Base-by-base conservation (phyloP, 495 filamentous ascomycete genomes). In the Astrothelium macrocarpum region DNA sequence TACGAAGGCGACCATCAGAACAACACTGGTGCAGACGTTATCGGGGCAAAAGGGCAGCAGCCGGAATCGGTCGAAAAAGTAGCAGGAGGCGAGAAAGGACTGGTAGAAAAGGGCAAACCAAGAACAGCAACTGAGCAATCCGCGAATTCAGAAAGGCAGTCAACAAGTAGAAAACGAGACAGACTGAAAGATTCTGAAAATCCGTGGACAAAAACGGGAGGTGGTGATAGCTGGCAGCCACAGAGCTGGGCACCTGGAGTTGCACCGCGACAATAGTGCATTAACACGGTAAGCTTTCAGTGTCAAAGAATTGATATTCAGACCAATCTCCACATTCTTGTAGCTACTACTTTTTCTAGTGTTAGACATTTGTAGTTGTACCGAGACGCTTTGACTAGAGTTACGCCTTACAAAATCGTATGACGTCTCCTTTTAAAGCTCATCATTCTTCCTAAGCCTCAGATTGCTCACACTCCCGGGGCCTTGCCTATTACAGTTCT, bases 221-320 rank as follows among this genome's bases (percentile, higher is more conserved):
- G 70, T 16, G 79, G 89, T 29, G 86, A 90, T 68, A 79, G 79
- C 2, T 96, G 87, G 88, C 87, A 93, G 74, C 91, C 91, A 0
- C 74, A 86, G 60, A 75, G 80, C 4, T 96, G 91, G 91, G 77
- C 74, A 2, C 89, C 87, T 32, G 64, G 76, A 10, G 60, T 59
- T 26, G 60, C 65, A 34, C 32, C 28, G 11, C 59, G 59, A 26
- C 59, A 31, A 43, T 36, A 43, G 12, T 60, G 59, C 29, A 56
- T 20, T 56, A 28, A 9, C 16, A n/a, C 16, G 49, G 49, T 56
- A 56, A 56, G 49, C 49, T 28, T 25, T 56, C 49, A 29, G 29
- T 25, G 26, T 29, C 25, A 60, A 32, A n/a, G 31, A 60, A 60
- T 32, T 11, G 5, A 60, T 18, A 56, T 56, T 56, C 20, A 28